Evolutionary conservation across 1,284 basidiomycete genomes (phyloP), one percentile per base, ranked within the genome.

Genomic region (Paramarasmius palmivorus): DNA sequence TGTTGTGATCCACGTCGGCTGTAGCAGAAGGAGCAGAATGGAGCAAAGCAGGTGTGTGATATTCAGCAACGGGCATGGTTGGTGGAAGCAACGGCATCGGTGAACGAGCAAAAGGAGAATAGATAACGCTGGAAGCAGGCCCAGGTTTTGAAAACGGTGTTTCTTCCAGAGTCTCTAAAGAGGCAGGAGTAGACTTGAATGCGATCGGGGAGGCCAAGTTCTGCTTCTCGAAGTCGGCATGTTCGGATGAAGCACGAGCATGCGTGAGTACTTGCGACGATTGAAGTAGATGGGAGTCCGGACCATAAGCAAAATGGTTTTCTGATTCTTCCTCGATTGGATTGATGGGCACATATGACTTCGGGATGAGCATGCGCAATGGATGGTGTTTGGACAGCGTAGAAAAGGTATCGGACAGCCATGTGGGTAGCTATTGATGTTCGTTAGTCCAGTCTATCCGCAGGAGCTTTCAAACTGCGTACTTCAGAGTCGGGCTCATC

Each of bases 381-480:
- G 73, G 75, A 56, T 77, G 71, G 32, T 66, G 64, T 12, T 62
- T 54, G 9, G 64, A 55, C 17, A 76, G 64, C 14, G 67, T 67
- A 37, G 65, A 65, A 49, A 77, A 69, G 1, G 73, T 74, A 17
- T 67, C 63, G 17, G 59, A 62, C 34, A 69, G 62, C 68, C 68
- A 69, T 17, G 48, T 48, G 25, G 68, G 68, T n/a, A 69, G 49
- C 4, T 32, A 6, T 32, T 12, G 29, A n/a, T 49, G 53, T 25
- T 35, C 48, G 20, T n/a, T 47, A n/a, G 29, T 6, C 29, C 12
- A 12, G 29, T 32, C 29, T 6, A 12, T 12, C 12, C 29, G 12
- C 29, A 32, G 29, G 29, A 32, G 12, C 12, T 32, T 4, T 19
- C 9, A 20, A 9, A 48, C 35, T 32, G 6, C 52, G 36, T 32